Evolutionary conservation across 306 rosid genomes (phyloP).

Genomic region (Prunus persica): DNA sequence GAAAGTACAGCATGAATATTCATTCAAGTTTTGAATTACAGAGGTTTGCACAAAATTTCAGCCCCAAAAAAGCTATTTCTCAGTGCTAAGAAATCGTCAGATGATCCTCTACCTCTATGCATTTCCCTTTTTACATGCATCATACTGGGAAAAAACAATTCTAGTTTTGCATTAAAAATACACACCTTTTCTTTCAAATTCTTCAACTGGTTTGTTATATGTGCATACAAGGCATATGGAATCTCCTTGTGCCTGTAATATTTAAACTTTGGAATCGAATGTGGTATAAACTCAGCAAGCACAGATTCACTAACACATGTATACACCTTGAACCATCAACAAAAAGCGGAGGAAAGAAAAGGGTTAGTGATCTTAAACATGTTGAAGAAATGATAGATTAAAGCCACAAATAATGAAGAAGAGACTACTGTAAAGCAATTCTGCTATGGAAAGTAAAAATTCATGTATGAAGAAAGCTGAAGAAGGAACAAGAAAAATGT

Average conservation of each 20-base stretch:
- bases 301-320: conserved; percentile 71
- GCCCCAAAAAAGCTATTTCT: neutral
- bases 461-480: neutral
- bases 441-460: neutral
- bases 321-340: conserved; percentile 56
- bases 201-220: conserved; percentile 30
- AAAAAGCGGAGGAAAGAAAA: neutral
- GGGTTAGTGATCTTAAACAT: neutral
- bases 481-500: neutral
- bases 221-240: conserved; percentile 23
- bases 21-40: neutral
- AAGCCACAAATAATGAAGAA: neutral
- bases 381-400: neutral
- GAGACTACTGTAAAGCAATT: neutral
- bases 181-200: conserved; percentile 49
- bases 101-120: neutral
- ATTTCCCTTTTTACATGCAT: neutral
- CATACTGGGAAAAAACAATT: neutral
- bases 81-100: neutral
- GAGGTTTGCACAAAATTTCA: neutral
- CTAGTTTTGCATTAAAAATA: neutral
- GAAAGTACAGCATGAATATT: neutral
- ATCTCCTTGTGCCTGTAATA: conserved; percentile 34
- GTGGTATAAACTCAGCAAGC: conserved; percentile 55
- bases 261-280: conserved; percentile 67